phyloP scores from a whole-genome alignment of 2,329 filamentous ascomycete genomes.

The Xylariomycetidae sp. region DNA sequence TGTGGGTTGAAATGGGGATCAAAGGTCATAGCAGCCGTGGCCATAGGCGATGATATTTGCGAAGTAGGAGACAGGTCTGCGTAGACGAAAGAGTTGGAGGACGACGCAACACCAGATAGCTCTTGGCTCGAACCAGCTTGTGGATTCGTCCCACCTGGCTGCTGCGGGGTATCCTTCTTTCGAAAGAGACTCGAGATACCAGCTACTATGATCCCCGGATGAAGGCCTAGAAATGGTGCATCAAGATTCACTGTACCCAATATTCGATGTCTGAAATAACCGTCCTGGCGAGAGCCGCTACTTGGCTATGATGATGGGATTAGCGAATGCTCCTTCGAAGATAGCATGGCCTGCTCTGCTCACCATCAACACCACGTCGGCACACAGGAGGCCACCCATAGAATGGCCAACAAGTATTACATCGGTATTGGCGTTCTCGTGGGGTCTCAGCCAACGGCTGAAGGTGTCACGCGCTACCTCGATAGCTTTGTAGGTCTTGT shows the following conservation, averaged over 20 bases:
- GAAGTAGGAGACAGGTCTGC: constrained; percentile 18
- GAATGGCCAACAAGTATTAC: constrained; percentile 82
- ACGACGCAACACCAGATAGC: constrained; percentile 14
- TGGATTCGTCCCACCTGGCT: constrained; percentile 14
- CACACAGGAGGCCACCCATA: constrained; percentile 80
- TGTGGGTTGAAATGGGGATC: constrained; percentile 71
- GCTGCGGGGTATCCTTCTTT: constrained; percentile 28
- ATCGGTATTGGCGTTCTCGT: constrained; percentile 70
- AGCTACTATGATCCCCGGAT: constrained; percentile 80
- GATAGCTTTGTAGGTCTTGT: constrained; percentile 70
- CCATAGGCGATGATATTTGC: constrained; percentile 10
- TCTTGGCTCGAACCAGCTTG: constrained; percentile 10
- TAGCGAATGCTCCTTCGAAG: too few relatives aligned
- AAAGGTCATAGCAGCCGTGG: constrained; percentile 18
- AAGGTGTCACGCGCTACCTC: constrained; percentile 76
- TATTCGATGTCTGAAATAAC: constrained; percentile 65
- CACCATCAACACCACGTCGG: constrained; percentile 69
- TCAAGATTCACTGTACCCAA: constrained; percentile 80
- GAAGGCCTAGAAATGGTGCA: constrained; percentile 81
- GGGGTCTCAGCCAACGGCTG: constrained; percentile 74
- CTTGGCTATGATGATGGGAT: too few relatives aligned
- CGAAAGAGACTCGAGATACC: constrained; percentile 75
- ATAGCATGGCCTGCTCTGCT: too few relatives aligned
- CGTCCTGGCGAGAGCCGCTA: too few relatives aligned
- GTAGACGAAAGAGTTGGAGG: constrained; percentile 16